Evolutionary conservation across 2,329 filamentous ascomycete genomes (phyloP).

Genomic region (Curvularia sp.): DNA sequence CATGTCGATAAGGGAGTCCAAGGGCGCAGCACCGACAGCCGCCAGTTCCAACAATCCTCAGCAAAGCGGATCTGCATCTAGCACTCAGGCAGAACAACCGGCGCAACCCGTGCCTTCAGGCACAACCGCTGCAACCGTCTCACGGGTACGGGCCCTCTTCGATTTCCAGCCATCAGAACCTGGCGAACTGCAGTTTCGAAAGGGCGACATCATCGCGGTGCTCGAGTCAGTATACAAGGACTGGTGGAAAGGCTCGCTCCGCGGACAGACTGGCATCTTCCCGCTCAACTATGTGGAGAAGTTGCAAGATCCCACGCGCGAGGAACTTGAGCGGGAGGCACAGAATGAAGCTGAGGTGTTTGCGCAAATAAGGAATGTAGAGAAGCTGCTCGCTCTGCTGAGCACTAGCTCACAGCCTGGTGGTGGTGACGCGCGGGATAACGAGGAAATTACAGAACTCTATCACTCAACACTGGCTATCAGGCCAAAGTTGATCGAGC

Average conservation of each 20-base stretch:
- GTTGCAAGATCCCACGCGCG: slow-evolving; percentile 88
- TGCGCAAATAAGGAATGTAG: slow-evolving; percentile 77
- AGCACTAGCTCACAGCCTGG: slow-evolving; percentile 72
- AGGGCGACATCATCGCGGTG: slow-evolving; percentile 96
- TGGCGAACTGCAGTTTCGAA: slow-evolving; percentile 93
- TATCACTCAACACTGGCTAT: slow-evolving; percentile 96
- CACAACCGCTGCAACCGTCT: slow-evolving; percentile 95
- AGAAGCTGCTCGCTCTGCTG: slow-evolving; percentile 84
- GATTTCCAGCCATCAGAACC: slow-evolving; percentile 95
- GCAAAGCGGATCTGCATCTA: slow-evolving; percentile 37
- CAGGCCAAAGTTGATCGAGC: slow-evolving; percentile 92
- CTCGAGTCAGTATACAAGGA: slow-evolving; percentile 98
- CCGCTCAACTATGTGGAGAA: slow-evolving; percentile 99
- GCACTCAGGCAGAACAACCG: slow-evolving; percentile 50
- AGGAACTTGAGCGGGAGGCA: slow-evolving; percentile 93
- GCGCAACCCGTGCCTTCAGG: slow-evolving; percentile 73
- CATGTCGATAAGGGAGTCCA: slow-evolving; percentile 88
- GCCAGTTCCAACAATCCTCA: slow-evolving; percentile 54
- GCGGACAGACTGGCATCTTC: slow-evolving; percentile 96
- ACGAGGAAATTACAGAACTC: slow-evolving; percentile 89
- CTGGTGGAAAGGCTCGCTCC: slow-evolving; percentile 97
- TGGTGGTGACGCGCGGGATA: slow-evolving; percentile 77
- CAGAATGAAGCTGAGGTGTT: slow-evolving; percentile 90
- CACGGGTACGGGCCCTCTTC: slow-evolving; percentile 88
- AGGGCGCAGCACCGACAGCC: slow-evolving; percentile 51